Base-by-base conservation (phyloP, 176 grass and related monocot genomes). In the Melocanna baccifera region DNA sequence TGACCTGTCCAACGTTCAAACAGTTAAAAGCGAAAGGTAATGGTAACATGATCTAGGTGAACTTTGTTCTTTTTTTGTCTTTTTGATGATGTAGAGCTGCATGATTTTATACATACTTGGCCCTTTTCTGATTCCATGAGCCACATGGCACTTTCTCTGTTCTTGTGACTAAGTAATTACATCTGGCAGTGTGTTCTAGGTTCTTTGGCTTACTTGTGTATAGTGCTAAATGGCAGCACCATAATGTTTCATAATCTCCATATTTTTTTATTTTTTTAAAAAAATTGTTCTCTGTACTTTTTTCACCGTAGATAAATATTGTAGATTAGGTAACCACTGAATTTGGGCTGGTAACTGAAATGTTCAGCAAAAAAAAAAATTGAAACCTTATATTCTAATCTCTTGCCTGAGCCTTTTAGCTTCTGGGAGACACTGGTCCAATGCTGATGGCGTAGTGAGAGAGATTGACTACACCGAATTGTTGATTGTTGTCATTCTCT, bases 1-100 rank as follows among this genome's bases (percentile, higher is more conserved):
- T 84, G 87, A 84, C 39, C 68, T 79, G 58, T 84, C 87, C 75
- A 34, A 46, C 45, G 16, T 78, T 88, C 26, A 66, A 66, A n/a
- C 34, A 66, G 81, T 84, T 43, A 72, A 78, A 88, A 78, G 19
- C 7, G 14, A 73, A 88, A 88, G 67, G 50, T 69, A 74, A 67
- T 81, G 22, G 41, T 40, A 51, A 52, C 40, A 53, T 75, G 36
- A 20, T 88, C 6, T 78, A 56, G 69, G 7, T 58, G 47, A 79
- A 57, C 69, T 28, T 56, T 66, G 14, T 81, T 71, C n/a, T 26
- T 50, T 12, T 10, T 83, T 79, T 72, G 39, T 73, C 22, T 18
- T 75, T 62, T 52, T 65, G 67, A 34, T 74, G 80, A 86, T 62
- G 47, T 80, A 30, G 61, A 84, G 50, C 39, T 78, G 25, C 8